Base-by-base conservation (phyloP, 108 stramenopile species). In the Asterionellopsis glacialis region DNA sequence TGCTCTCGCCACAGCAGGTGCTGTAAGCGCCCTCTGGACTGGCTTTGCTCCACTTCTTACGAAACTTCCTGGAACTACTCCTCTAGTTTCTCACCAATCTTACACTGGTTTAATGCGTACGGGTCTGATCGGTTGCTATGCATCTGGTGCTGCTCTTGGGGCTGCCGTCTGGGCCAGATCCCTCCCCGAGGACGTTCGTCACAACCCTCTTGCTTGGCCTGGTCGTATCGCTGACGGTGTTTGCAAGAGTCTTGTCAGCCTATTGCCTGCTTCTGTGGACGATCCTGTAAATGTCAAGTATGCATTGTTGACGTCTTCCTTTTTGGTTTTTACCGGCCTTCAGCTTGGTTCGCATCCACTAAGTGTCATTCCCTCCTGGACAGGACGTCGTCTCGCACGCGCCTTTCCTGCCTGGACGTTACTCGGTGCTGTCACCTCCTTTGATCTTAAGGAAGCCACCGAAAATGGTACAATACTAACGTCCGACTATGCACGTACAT, bases 271-370 rank as follows among this genome's bases (percentile, higher is more conserved):
- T 9, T 51, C 61, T 38, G 60, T 23, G 11, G 57, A 61, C 48
- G 67, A 68, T 59, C 59, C 67, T 19, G 67, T 68, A 7, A 42
- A 68, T 15, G 67, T 68, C 26, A 68, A 68, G 26, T 68, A 68
- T 40, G n/a, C 41, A 18, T 26, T 68, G 9, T 48, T 68, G 18
- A 28, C 67, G 10, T 9, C 59, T 6, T 49, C 48, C 9, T 60
- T 68, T 16, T 41, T 61, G 13, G 23, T 60, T 22, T 68, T 68
- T 38, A 68, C 67, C 0, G 67, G 41, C 7, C n/a, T 68, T 24
- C 58, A 51, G 13, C 9, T 57, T 2, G 57, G 18, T 4, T 59
- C n/a, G 0, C 26, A 57, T 23, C 67, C 67, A 15, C 11, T 51
- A 26, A 27, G 45, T 12, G 67, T 61, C 22, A 68, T 68, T 21